These are phyloP conservation scores for Suillus variegatus DNA, from an alignment of 768 basidiomycete genomes.

Conservation along the genomic window DNA sequence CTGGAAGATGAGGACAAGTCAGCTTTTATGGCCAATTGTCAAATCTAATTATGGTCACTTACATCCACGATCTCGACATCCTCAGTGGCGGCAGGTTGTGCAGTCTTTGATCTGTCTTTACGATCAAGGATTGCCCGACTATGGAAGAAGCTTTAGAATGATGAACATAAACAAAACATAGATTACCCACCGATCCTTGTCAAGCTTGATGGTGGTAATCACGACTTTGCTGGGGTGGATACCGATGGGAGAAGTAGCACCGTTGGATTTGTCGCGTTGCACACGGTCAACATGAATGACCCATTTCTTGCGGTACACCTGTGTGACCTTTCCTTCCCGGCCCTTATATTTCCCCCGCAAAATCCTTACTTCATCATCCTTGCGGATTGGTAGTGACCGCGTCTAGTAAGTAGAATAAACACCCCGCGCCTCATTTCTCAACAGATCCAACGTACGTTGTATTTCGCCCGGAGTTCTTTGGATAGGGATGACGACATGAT, in stretches of 20 bases:
- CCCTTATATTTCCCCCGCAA: constrained; percentile 99
- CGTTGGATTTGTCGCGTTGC: constrained; percentile 96
- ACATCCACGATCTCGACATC: constrained; percentile 85
- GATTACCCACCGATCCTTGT: constrained; percentile 74
- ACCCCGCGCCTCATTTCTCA: neutral
- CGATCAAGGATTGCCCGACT: constrained; percentile 87
- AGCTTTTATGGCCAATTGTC: constrained; percentile 16
- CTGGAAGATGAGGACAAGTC: constrained; percentile 26
- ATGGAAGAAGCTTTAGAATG: constrained; percentile 11
- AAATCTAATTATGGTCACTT: constrained; percentile 33
- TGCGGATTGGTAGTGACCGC: constrained; percentile 92
- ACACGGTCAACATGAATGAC: constrained; percentile 98
- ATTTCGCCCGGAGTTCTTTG: constrained; percentile 91
- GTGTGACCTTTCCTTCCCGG: constrained; percentile 95
- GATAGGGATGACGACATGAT: constrained; percentile 97
- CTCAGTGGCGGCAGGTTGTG: constrained; percentile 41
- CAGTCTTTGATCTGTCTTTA: constrained; percentile 75
- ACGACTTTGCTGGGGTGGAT: constrained; percentile 97
- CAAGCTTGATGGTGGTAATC: constrained; percentile 88
- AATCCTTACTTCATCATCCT: constrained; percentile 97
- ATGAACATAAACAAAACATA: neutral
- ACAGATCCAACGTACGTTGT: constrained; percentile 65
- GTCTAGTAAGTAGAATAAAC: constrained; percentile 44
- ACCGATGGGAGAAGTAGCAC: constrained; percentile 90
- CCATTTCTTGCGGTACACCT: constrained; percentile 99